Base-by-base conservation (phyloP, 371 early-diverging fungal species). In the Mortierella sp. region DNA sequence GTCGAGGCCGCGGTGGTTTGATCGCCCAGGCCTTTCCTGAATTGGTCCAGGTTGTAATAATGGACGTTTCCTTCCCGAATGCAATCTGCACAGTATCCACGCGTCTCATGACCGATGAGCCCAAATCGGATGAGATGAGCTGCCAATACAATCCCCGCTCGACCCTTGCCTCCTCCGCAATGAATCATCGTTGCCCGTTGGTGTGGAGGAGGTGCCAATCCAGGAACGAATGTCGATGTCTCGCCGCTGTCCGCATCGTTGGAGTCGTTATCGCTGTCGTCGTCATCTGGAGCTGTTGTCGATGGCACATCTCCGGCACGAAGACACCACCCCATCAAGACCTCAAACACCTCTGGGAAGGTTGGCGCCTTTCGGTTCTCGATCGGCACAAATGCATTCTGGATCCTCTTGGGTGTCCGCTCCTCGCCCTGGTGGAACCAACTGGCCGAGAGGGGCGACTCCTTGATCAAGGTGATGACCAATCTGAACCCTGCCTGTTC, bases 101-200 rank as follows among this genome's bases (percentile, higher is more conserved):
- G 76, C 6, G 37, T 67, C 24, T 75, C 79, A 48, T 78, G 87
- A 8, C 85, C 80, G 6, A 68, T 16, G 19, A 79, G 69, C 41
- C 90, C 90, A 67, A 85, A 90, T 4, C 85, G 74, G 31, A 85
- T 78, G 55, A 90, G 66, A 69, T 89, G 87, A 22, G 86, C 85
- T 7, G 86, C 86, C 8, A 88, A 71, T 69, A 89, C 79, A 50
- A 87, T 82, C 2, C 89, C 90, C 9, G 90, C 88, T 24, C 89
- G 78, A 11, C 90, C 90, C 64, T 86, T 87, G 1, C 90, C 90
- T 19, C 90, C 89, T 34, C 88, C 88, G 52, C 90, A 90, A 65
- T 90, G 90, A 41, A 90, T 86, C 29, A 90, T 66, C 10, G 82
- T 79, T 2, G 87, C 86, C 29, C 80, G 80, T 31, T 76, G 74